Percentiles rank a stretch among this genome's conserved stretches.
Evolutionary conservation across 2,329 filamentous ascomycete genomes (phyloP).

Genomic region (Sporothrix schenckii): DNA sequence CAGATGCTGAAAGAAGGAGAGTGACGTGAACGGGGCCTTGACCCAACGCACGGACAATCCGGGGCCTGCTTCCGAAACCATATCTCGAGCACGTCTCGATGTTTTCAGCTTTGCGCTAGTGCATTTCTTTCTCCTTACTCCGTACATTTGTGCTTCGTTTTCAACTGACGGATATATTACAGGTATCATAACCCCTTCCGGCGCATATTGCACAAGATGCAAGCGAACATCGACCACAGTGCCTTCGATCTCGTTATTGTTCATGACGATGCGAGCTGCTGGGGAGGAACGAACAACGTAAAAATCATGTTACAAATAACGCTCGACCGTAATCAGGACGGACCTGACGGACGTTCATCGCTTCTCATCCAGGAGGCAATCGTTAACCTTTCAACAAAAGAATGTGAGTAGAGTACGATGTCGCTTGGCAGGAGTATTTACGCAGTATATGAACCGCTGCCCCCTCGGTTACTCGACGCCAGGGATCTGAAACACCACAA

Average conservation of each 20-base stretch:
- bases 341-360: background rate
- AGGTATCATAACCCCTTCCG: background rate
- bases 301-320: background rate
- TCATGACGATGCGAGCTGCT: too few relatives aligned
- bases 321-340: background rate
- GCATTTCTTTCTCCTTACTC: background rate
- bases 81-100: background rate
- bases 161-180: background rate
- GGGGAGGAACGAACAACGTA: too few relatives aligned
- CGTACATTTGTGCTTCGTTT: background rate
- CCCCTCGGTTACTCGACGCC: background rate
- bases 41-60: background rate
- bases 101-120: background rate
- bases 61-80: conserved; percentile 14
- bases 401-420: background rate
- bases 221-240: too few relatives aligned
- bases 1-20: background rate
- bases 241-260: too few relatives aligned
- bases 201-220: too few relatives aligned
- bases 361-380: conserved; percentile 5
- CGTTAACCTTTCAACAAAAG: background rate
- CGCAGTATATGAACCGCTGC: background rate
- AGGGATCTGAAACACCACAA: conserved; percentile 11
- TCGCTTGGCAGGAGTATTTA: background rate
- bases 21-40: background rate